These are phyloP conservation scores for Lycium ferocissimum DNA, from an alignment of 257 asterid genomes.

Conservation along the genomic window DNA sequence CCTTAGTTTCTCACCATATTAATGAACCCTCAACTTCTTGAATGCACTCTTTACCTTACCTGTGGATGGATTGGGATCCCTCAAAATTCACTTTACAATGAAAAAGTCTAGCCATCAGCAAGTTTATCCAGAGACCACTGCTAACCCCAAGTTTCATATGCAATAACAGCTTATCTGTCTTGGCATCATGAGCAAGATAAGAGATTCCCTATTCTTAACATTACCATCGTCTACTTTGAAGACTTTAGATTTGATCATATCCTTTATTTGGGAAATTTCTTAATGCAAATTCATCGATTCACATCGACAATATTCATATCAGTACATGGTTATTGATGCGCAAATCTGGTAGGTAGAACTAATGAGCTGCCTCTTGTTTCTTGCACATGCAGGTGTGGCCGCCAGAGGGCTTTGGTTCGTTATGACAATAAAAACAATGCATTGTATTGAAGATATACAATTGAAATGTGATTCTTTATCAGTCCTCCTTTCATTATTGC, in stretches of 20 bases:
- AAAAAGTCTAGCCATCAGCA: neutral
- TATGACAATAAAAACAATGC: slow-evolving; percentile 43
- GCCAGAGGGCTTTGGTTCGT: slow-evolving; percentile 73
- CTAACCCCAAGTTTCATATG: neutral
- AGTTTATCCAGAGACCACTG: neutral
- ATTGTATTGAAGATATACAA: slow-evolving; percentile 18
- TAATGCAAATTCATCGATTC: neutral
- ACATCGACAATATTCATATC: slow-evolving; percentile 1
- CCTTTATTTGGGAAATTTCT: neutral
- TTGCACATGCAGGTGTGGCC: slow-evolving; percentile 82
- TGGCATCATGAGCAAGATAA: neutral
- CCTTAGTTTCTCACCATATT: neutral
- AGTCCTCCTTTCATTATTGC: neutral
- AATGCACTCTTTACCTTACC: neutral
- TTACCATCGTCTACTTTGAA: neutral
- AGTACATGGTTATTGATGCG: neutral
- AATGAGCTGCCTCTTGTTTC: slow-evolving; percentile 4
- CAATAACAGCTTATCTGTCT: neutral
- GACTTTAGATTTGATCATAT: neutral
- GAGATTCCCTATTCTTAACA: neutral
- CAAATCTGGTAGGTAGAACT: neutral
- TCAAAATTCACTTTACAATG: neutral
- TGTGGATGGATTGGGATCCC: neutral
- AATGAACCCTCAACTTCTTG: neutral
- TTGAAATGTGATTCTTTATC: neutral